Evolutionary conservation across 2,329 filamentous ascomycete species (phyloP), one percentile per base, ranked within the genome.

Genomic region (Phialophora chinensis): DNA sequence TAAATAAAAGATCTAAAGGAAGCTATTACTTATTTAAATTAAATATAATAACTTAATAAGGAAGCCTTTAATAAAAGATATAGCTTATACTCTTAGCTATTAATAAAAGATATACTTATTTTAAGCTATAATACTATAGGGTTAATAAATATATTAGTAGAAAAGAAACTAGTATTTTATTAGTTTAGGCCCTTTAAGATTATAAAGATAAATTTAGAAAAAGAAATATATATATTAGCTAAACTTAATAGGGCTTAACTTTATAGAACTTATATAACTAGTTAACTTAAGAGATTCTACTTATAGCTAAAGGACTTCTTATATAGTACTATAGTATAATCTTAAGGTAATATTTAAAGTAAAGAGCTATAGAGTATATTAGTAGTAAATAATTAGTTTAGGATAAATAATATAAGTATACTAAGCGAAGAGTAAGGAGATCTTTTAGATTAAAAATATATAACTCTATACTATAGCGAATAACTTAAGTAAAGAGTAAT

Each of bases 151-250:
- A 58, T 58, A 47, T 58, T 20, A 14, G 4, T 11, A 3, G 20
- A 58, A 14, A 58, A 47, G 23, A 58, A 58, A n/a, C 23, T 58
- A 42, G 55, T 17, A 12, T 58, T 58, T 47, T 25, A 25, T 4
- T 58, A 14, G 10, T 58, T 58, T 44, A n/a, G 55, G 27, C 20
- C 10, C 2, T 58, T 42, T 44, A 58, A 42, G 35, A 58, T 58
- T 44, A 44, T 44, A 10, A 20, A 27, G 11, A 14, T 27, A 14
- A 44, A 25, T 44, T 38, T 44, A 27, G 55, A 58, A 25, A 58
- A 58, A 42, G 31, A n/a, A 4, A 58, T 11, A 11, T 58, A 58
- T 44, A 58, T 17, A 5, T 58, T 58, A 14, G 55, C 23, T 12
- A n/a, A 58, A 33, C 55, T 58, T n/a, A n/a, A 58, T 44, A 23